Base-by-base conservation (phyloP, 805 yeast genomes). In the Barnettozyma sucrosica region DNA sequence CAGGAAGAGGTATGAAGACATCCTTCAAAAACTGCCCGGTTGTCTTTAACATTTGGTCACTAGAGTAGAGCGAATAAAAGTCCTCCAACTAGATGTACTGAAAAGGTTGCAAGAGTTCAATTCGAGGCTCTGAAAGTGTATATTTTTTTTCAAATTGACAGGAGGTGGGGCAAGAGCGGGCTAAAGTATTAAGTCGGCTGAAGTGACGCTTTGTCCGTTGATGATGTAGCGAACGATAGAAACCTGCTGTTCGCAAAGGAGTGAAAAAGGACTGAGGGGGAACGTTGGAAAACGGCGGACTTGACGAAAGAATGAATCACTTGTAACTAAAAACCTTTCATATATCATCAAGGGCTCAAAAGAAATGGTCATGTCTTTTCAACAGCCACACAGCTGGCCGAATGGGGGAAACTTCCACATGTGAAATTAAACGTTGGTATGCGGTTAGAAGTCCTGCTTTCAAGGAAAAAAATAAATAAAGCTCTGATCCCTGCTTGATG, bases 1-100 rank as follows among this genome's bases (percentile, higher is more conserved):
- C 42, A 10, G 51, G 59, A 4, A 56, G 21, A 0, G 63, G 64
- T 7, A 57, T 37, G 38, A 56, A 58, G 3, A 46, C 48, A 28
- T 56, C 59, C 43, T 56, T 56, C 14, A 57, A 14, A 0, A 44
- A 21, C n/a, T 41, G 44, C n/a, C 28, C 10, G 9, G 34, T 13
- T 24, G 20, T 14, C 11, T 25, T 40, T 34, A 24, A 25, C 40
- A 37, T 40, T 26, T 25, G 7, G 43, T 34, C 37, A 8, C 37
- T 34, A 4, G n/a, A 11, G 14, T 4, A 11, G 32, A n/a, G n/a
- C n/a, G n/a, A n/a, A 28, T 13, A 28, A 28, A 3, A 16, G 14
- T n/a, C 13, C 14, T 28, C 7, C 6, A 8, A 11, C 13, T 9
- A 13, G 32, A 3, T 3, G 16, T 11, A 28, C 16, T 28, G 32